A percentile compares a stretch with the other conserved stretches of the same genome.
Conservation (phyloP, 352 stramenopile species). For the Pythium folliculosum region DNA sequence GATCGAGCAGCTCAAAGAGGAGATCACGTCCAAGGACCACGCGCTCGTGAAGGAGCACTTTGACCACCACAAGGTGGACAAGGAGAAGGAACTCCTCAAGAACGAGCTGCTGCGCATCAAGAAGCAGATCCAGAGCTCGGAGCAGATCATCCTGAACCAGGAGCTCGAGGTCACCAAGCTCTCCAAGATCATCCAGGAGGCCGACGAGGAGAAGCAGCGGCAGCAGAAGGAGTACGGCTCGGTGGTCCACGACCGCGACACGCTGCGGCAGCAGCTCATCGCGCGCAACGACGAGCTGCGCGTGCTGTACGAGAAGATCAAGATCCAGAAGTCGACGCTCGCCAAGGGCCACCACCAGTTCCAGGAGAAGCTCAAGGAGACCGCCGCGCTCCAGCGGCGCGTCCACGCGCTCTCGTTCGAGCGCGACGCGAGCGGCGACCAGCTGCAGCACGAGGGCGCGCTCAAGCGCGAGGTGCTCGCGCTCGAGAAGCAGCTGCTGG, state of each 20-base stretch:
- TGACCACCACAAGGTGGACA: slow-evolving; percentile 93
- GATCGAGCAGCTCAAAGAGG: slow-evolving; percentile 96
- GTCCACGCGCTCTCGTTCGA: slow-evolving; percentile 96
- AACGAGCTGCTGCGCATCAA: slow-evolving; percentile 87
- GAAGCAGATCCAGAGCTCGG: slow-evolving; percentile 54
- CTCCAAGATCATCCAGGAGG: slow-evolving; percentile 89
- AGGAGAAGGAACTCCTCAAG: slow-evolving; percentile 89
- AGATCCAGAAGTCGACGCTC: slow-evolving; percentile 87
- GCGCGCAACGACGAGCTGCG: slow-evolving; percentile 87
- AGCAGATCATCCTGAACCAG: slow-evolving; percentile 91
- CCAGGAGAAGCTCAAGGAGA: slow-evolving; percentile 72
- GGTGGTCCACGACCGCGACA: slow-evolving; percentile 86
- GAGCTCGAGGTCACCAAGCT: slow-evolving; percentile 78
- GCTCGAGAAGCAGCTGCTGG: slow-evolving; percentile 67
- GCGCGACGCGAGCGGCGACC: slow-evolving; percentile 80
- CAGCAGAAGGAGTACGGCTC: slow-evolving; percentile 86
- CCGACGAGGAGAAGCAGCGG: slow-evolving; percentile 86
- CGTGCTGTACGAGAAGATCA: slow-evolving; percentile 91
- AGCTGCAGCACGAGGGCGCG: slow-evolving; percentile 84
- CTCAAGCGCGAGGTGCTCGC: slow-evolving; percentile 88
- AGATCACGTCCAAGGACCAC: slow-evolving; percentile 94
- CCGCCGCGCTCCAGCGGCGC: slow-evolving; percentile 51
- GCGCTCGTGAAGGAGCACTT: slow-evolving; percentile 94
- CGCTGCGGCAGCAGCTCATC: slow-evolving; percentile 86
- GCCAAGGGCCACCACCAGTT: slow-evolving; percentile 78